phyloP scores from a whole-genome alignment of 139 green algal species.

The Auxenochlorella pyrenoidosa region DNA sequence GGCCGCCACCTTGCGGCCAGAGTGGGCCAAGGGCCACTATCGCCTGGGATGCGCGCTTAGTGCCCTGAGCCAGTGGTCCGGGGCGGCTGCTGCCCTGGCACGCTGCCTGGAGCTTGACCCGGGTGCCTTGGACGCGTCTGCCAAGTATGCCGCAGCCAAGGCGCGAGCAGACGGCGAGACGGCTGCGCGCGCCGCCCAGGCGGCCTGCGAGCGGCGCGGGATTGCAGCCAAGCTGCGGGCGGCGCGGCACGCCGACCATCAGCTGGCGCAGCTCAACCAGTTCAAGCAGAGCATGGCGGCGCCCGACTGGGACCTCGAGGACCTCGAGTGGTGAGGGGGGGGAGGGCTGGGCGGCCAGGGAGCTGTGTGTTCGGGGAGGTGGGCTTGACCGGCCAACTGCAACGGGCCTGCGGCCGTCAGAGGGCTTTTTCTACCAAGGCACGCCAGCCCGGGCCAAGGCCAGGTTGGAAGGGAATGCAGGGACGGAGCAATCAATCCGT shows the following conservation, averaged over 20 bases:
- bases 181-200: conserved; percentile 28
- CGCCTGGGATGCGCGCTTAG: conserved; percentile 45
- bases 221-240: conserved; percentile 57
- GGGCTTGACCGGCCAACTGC: too few relatives aligned
- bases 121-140: conserved; percentile 18
- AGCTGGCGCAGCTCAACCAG: conserved; percentile 59
- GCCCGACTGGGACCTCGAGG: conserved; percentile 76
- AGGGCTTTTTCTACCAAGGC: too few relatives aligned
- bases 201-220: conserved; percentile 42
- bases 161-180: neutral
- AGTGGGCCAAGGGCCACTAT: conserved; percentile 66
- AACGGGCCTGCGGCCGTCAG: too few relatives aligned
- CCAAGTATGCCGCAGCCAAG: conserved; percentile 21
- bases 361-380: neutral
- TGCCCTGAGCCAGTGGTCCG: conserved; percentile 34
- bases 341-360: neutral
- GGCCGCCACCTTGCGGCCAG: conserved; percentile 15
- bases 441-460: too few relatives aligned
- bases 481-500: too few relatives aligned
- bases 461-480: too few relatives aligned
- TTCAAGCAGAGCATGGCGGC: conserved; percentile 75
- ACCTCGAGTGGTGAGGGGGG: conserved; percentile 71
- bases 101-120: conserved; percentile 41
- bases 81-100: conserved; percentile 24
- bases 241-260: conserved; percentile 44